Evolutionary conservation across 495 filamentous ascomycete species (phyloP).

Genomic region (Lasiosphaeria hispida): DNA sequence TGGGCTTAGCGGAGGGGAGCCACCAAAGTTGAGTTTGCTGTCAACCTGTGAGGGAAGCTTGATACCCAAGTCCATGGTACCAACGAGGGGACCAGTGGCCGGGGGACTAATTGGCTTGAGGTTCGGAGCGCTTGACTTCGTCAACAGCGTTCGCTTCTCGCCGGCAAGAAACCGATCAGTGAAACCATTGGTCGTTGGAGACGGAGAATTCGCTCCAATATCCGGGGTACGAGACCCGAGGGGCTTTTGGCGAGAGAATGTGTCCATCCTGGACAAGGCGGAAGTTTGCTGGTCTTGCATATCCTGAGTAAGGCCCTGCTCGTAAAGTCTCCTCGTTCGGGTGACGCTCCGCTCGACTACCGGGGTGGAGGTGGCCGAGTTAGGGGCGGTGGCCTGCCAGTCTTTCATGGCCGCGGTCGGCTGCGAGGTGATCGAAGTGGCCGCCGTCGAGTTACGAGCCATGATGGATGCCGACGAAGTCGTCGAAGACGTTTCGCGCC

Average conservation of each 20-base stretch:
- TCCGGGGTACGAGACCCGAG: constrained; percentile 52
- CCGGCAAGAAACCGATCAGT: constrained; percentile 30
- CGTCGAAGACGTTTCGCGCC: constrained; percentile 83
- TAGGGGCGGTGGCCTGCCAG: constrained; percentile 28
- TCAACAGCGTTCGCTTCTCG: constrained; percentile 35
- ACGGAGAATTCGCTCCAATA: constrained; percentile 29
- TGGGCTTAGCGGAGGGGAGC: constrained; percentile 67
- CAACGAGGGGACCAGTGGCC: constrained; percentile 27
- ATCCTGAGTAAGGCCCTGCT: constrained; percentile 76
- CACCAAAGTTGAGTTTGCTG: constrained; percentile 44
- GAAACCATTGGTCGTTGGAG: constrained; percentile 27
- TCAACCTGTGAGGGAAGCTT: constrained; percentile 34
- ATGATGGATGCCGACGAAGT: constrained; percentile 71
- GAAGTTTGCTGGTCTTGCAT: constrained; percentile 77
- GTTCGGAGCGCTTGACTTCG: constrained; percentile 49
- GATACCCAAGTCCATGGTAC: constrained; percentile 28
- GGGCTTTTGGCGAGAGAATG: constrained; percentile 57
- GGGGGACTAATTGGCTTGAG: constrained; percentile 44
- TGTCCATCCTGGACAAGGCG: constrained; percentile 74
- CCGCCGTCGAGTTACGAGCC: constrained; percentile 79
- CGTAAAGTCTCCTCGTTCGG: constrained; percentile 77
- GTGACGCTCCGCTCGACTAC: constrained; percentile 52
- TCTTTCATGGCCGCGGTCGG: constrained; percentile 51
- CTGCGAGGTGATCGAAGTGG: constrained; percentile 86
- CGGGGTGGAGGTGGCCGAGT: constrained; percentile 34